These are phyloP conservation scores for Apiospora hydei DNA, from an alignment of 2,329 filamentous ascomycete species.

Conservation along the genomic window DNA sequence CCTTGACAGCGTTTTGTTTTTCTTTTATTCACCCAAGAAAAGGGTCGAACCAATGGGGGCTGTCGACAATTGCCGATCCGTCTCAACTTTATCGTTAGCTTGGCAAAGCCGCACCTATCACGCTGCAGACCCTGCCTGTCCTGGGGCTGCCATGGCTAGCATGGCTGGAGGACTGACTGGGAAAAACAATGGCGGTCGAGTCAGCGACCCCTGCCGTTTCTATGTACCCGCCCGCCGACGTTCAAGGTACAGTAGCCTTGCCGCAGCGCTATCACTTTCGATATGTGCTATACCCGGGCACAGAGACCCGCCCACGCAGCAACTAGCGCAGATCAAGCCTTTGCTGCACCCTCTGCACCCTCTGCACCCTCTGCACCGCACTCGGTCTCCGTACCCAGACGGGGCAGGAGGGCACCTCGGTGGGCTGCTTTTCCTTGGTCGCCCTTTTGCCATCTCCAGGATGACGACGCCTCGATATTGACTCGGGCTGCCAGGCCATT, in stretches of 20 bases:
- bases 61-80: conserved; percentile 12
- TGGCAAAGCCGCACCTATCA: conserved; percentile 16
- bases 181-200: conserved; percentile 1
- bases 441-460: not conserved
- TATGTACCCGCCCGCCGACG: conserved; percentile 1
- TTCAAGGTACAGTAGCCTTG: conserved; percentile 17
- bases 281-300: not conserved
- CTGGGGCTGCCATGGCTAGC: too few species aligned
- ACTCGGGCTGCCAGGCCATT: conserved; percentile 3
- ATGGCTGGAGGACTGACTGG: too few species aligned
- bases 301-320: not conserved
- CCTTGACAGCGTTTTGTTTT: not conserved
- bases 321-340: conserved; percentile 17
- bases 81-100: conserved; percentile 19
- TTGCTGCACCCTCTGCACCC: not conserved
- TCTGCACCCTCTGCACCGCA: conserved; percentile 1
- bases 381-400: conserved; percentile 18
- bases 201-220: conserved; percentile 16
- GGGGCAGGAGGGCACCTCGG: not conserved
- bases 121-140: not conserved
- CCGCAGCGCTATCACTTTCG: not conserved
- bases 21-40: not conserved
- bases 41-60: not conserved
- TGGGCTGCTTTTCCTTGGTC: conserved; percentile 1
- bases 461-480: conserved; percentile 19